phyloP scores from a whole-genome alignment of 495 filamentous ascomycete species.

The Trichoderma virens region DNA sequence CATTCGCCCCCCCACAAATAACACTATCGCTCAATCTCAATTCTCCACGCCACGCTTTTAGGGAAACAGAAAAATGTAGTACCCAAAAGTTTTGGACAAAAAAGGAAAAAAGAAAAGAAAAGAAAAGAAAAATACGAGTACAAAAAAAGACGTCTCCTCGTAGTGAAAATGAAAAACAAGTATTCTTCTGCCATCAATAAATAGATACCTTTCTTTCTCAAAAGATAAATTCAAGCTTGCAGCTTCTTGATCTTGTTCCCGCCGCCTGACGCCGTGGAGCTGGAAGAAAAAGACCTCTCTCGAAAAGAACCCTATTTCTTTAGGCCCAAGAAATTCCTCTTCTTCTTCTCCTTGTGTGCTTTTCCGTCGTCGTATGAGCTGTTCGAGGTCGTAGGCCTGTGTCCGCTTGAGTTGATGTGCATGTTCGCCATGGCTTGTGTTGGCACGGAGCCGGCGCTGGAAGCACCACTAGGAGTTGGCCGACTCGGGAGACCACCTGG shows the following conservation, averaged over 20 bases:
- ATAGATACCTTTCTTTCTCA: neutral
- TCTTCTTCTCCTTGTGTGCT: constrained; percentile 61
- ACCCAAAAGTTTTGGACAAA: neutral
- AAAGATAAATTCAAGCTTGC: neutral
- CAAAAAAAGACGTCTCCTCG: neutral
- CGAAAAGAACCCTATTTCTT: constrained; percentile 37
- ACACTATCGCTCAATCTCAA: neutral
- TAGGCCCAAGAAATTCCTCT: constrained; percentile 67
- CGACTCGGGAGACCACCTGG: neutral
- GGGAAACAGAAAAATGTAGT: neutral
- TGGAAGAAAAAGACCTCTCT: neutral
- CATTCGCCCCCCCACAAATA: neutral
- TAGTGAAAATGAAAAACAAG: neutral
- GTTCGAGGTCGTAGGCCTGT: constrained; percentile 8
- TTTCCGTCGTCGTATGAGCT: constrained; percentile 33
- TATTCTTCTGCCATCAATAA: neutral
- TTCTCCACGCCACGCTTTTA: constrained; percentile 8
- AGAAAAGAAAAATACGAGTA: neutral
- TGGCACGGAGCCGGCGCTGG: too few species aligned
- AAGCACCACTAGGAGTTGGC: constrained; percentile 18
- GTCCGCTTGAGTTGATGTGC: constrained; percentile 35
- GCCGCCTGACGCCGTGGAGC: neutral
- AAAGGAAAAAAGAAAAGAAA: neutral
- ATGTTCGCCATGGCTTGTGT: constrained; percentile 51
- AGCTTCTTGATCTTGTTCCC: neutral